Conservation (phyloP, 805 yeast species). For the Zygosaccharomyces rouxii region DNA sequence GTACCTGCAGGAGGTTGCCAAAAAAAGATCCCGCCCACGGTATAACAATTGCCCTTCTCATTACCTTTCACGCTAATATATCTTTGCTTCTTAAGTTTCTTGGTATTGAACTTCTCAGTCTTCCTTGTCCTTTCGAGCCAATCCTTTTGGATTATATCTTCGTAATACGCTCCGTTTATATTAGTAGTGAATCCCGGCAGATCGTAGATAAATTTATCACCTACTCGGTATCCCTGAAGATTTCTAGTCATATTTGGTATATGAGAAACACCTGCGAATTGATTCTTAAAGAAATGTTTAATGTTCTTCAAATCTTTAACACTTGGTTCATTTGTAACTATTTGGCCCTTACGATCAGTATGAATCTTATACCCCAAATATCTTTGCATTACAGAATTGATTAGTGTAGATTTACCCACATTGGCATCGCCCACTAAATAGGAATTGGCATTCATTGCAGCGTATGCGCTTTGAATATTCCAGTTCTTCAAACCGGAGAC, state of each 20-base stretch:
- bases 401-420: slow-evolving; percentile 63
- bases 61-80: slow-evolving; percentile 39
- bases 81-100: slow-evolving; percentile 28
- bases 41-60: slow-evolving; percentile 39
- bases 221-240: slow-evolving; percentile 39
- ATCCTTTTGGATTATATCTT: slow-evolving; percentile 27
- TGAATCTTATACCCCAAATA: slow-evolving; percentile 20
- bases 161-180: slow-evolving; percentile 25
- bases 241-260: slow-evolving; percentile 73
- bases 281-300: slow-evolving; percentile 13
- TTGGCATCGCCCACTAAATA: slow-evolving; percentile 65
- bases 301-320: neutral
- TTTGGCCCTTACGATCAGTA: slow-evolving; percentile 10
- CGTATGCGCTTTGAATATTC: slow-evolving; percentile 25
- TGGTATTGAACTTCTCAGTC: slow-evolving; percentile 32
- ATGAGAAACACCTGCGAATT: slow-evolving; percentile 37
- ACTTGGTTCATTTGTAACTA: slow-evolving; percentile 6
- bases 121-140: slow-evolving; percentile 32
- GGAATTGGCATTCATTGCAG: slow-evolving; percentile 30
- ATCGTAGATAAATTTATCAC: slow-evolving; percentile 34
- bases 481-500: slow-evolving; percentile 28
- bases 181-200: slow-evolving; percentile 38
- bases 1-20: slow-evolving; percentile 50
- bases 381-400: slow-evolving; percentile 43
- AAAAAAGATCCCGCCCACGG: slow-evolving; percentile 60